Percentiles rank a stretch among this genome's conserved stretches.
phyloP scores from a whole-genome alignment of 495 filamentous ascomycete genomes.

The Amniculicola lignicola region DNA sequence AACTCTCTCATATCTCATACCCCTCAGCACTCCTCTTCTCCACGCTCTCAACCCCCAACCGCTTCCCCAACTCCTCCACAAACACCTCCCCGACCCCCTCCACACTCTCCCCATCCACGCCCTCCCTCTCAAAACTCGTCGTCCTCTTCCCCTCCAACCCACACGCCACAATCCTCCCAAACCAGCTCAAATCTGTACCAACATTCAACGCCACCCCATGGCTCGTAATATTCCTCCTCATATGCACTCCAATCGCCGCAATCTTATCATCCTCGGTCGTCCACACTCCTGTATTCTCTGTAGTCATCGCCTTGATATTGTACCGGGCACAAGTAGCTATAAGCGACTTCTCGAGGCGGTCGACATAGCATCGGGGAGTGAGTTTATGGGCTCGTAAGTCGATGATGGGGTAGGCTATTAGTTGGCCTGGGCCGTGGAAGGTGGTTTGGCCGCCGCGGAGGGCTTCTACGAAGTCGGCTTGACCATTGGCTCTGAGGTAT shows the following conservation, averaged over 20 bases:
- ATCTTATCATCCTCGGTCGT: conserved; percentile 58
- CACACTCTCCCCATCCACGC: conserved; percentile 34
- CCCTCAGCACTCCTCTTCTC: not conserved
- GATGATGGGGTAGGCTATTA: conserved; percentile 84
- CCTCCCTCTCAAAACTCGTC: conserved; percentile 57
- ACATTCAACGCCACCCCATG: conserved; percentile 87
- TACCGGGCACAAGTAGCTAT: conserved; percentile 58
- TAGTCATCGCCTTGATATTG: conserved; percentile 59
- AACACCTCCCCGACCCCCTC: conserved; percentile 38
- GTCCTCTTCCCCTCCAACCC: conserved; percentile 74
- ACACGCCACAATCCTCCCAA: conserved; percentile 79
- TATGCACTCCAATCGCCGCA: conserved; percentile 82
- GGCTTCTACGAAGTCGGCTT: conserved; percentile 64
- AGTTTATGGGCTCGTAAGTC: conserved; percentile 61
- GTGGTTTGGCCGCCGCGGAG: conserved; percentile 87
- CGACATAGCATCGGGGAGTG: conserved; percentile 64
- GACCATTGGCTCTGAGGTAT: conserved; percentile 44
- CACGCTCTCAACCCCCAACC: conserved; percentile 22
- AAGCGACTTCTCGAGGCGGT: conserved; percentile 70
- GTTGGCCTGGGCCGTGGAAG: conserved; percentile 92
- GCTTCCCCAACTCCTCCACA: conserved; percentile 35
- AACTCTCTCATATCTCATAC: no score
- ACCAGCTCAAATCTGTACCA: conserved; percentile 64
- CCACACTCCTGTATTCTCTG: conserved; percentile 83
- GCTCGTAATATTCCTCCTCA: conserved; percentile 77